Base-by-base conservation (phyloP, 1,284 basidiomycete genomes). In the Golubevia sp. region DNA sequence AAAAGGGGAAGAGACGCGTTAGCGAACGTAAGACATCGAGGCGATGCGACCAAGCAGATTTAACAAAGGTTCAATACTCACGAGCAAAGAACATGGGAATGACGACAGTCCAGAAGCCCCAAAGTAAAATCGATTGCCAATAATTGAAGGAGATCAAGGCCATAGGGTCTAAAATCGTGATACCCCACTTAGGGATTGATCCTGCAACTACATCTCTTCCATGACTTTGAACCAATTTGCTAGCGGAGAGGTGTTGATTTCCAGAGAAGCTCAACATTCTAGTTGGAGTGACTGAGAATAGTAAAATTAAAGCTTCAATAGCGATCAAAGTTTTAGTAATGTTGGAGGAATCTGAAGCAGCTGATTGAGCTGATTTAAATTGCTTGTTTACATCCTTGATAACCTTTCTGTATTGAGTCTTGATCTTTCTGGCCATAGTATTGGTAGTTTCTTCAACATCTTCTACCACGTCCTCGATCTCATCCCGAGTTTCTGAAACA, bases 31-130 rank as follows among this genome's bases (percentile, higher is more conserved):
- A n/a, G n/a, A n/a, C n/a, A n/a, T n/a, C n/a, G n/a, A n/a, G n/a
- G n/a, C n/a, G n/a, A n/a, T n/a, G n/a, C n/a, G n/a, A n/a, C n/a
- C n/a, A n/a, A n/a, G n/a, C n/a, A n/a, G n/a, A n/a, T n/a, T n/a
- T n/a, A n/a, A n/a, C n/a, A n/a, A n/a, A n/a, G n/a, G n/a, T n/a
- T n/a, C n/a, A n/a, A 18, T n/a, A 62, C 61, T 62, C 61, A 63
- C 62, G 74, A 27, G 74, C 54, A 3, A 71, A 66, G 30, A 71
- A 62, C 23, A 66, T 57, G 24, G 74, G 74, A 8, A 76, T 59
- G 6, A 70, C 62, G 18, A 76, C 71, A 61, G 64, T 73, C 67
- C 70, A 76, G 48, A 68, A 25, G 27, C 63, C 62, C 76, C 76
- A 77, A 49, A 77, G 67, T 6, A 66, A 50, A 7, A 77, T 60